Base-by-base conservation (phyloP, 176 grass and related monocot genomes). In the Musa itinerans region DNA sequence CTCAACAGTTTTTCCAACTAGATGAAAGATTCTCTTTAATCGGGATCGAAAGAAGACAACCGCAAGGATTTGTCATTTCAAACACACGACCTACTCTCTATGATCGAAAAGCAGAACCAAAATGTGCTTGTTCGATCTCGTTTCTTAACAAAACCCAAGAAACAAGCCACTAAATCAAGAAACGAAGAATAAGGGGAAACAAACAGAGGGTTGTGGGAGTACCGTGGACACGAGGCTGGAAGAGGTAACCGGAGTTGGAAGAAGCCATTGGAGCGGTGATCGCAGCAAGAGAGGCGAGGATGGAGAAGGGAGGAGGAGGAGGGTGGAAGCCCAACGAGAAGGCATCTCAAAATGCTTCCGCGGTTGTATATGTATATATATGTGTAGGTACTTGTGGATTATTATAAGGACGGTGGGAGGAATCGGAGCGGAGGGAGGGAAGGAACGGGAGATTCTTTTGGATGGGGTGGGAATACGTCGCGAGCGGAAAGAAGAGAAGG, bases 341-440 rank as follows among this genome's bases (percentile, higher is more conserved):
- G 43, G 68, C 68, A 52, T 70, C 68, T 70, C 48, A 34, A 70
- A 52, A 70, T 50, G 68, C 68, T 50, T 70, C 17, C 68, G 48
- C 34, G 11, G 10, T 1, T 50, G 5, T 21, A 51, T 50, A 24
- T 24, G 24, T 24, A 24, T 24, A 50, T n/a, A 70, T 34, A 43
- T 43, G 34, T 43, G 34, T 6, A 43, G 4, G 17, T 20, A 11
- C 7, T 3, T 10, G 14, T 21, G 34, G 34, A 43, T 43, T 43
- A 43, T 43, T 43, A 43, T 43, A 43, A 43, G 34, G 34, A 43
- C 3, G 34, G 4, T 43, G 34, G 34, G 34, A 43, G 34, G 34
- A 43, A 43, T 43, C 34, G 34, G 34, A 43, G 34, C 34, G 34
- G 34, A 43, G 34, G 16, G 17, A n/a, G 17, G 20, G 29, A 70